Base-by-base conservation (phyloP, 1,284 basidiomycete species). In the Anthracocystis setariae region DNA sequence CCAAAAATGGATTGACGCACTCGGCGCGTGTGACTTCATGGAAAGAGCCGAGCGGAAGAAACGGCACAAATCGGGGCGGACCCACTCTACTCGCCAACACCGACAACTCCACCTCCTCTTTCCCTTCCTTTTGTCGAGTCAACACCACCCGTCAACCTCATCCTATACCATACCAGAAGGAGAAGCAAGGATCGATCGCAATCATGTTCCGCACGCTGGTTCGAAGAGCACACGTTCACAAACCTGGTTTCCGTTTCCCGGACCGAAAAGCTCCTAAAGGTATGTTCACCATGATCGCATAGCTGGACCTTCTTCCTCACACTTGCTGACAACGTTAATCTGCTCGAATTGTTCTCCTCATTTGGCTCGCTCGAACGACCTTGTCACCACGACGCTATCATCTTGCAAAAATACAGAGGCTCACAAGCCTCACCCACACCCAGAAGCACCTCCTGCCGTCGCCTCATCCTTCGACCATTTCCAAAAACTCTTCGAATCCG, bases 371-470 rank as follows among this genome's bases (percentile, higher is more conserved):
- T n/a, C n/a, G n/a, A 29, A 29, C 29, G 7, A 29, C 29, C 8
- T 45, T 29, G 8, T n/a, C 29, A 13, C 5, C 23, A 24, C 23
- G n/a, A 2, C 2, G 23, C 40, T 1, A 43, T 24, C 24, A 9
- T 33, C 18, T 1, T 32, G 23, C 2, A 12, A 7, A 0, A n/a
- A 25, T 2, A 24, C 60, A 78, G 79, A 69, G 18, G 10, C 62
- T 8, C 78, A 81, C 42, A 64, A 40, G 35, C 79, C 77, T 8
- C 70, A 81, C 38, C 76, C 81, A 18, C 81, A 82, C 43, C 81
- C 81, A 8, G 79, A 67, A 43, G 81, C 81, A 32, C 81, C 81
- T 2, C n/a, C 60, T 5, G 60, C 59, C 29, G 55, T 82, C 38
- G 73, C 49, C 23, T 48, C 59, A 5, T 52, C 68, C 25, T 82